Evolutionary conservation across 805 yeast genomes (phyloP).

Genomic region (Gaillardinia entomophila): DNA sequence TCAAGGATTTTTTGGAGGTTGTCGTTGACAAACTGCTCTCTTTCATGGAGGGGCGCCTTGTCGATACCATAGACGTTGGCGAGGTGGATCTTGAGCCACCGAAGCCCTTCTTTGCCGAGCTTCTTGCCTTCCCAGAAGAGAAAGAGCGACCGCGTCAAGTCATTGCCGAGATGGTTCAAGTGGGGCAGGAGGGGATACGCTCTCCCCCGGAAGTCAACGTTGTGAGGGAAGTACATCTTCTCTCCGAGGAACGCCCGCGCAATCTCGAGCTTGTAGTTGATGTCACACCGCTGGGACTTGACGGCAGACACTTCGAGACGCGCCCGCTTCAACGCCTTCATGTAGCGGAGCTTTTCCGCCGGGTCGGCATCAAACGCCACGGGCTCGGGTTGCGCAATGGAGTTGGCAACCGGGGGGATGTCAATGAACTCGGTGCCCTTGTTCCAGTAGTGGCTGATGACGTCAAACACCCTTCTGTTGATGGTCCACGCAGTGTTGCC

Average conservation of each 20-base stretch:
- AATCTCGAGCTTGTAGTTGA: constrained; percentile 88
- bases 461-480: constrained; percentile 61
- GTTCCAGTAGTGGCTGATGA: constrained; percentile 82
- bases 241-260: constrained; percentile 88
- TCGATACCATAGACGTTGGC: constrained; percentile 73
- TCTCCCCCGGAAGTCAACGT: constrained; percentile 77
- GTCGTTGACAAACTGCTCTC: constrained; percentile 54
- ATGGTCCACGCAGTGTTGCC: constrained; percentile 93
- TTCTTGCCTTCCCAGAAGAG: constrained; percentile 73
- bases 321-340: constrained; percentile 49
- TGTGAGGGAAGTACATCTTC: constrained; percentile 71
- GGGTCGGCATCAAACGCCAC: constrained; percentile 74
- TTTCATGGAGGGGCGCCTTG: constrained; percentile 60
- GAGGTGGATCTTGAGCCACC: constrained; percentile 72
- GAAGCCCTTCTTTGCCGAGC: constrained; percentile 58
- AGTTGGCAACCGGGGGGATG: constrained; percentile 48
- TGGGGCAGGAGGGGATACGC: constrained; percentile 80
- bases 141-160: constrained; percentile 65
- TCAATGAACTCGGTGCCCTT: constrained; percentile 68
- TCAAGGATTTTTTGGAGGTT: constrained; percentile 49
- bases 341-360: constrained; percentile 60
- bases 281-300: constrained; percentile 88
- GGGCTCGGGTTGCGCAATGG: constrained; percentile 32
- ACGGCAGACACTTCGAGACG: constrained; percentile 58
- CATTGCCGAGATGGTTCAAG: constrained; percentile 77